These are phyloP conservation scores for Fusarium brachygibbosum DNA, from an alignment of 2,329 filamentous ascomycete species.

Conservation along the genomic window DNA sequence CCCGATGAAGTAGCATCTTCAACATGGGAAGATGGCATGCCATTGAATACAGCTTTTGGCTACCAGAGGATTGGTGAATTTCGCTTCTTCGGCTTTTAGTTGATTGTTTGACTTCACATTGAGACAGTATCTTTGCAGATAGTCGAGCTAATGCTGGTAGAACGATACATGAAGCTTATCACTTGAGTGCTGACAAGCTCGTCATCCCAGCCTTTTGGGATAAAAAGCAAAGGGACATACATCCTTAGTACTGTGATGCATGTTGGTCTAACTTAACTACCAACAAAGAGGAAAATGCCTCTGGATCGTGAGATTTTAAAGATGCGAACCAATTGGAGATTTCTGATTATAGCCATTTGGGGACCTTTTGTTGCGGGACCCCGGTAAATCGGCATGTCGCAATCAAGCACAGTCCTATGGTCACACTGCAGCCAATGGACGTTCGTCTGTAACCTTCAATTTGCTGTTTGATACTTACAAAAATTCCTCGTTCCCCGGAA, in stretches of 20 bases:
- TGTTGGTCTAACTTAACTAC: background rate
- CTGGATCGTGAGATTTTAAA: constrained; percentile 1
- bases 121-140: background rate
- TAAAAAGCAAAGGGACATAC: background rate
- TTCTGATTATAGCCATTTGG: constrained; percentile 5
- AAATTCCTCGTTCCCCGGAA: constrained; percentile 11
- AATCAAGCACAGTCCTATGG: constrained; percentile 22
- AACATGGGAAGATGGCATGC: too few species aligned
- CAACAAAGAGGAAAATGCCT: constrained; percentile 9
- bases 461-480: constrained; percentile 6
- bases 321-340: constrained; percentile 6
- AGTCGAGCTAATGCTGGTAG: background rate
- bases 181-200: constrained; percentile 23
- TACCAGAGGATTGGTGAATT: background rate
- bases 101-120: too few species aligned
- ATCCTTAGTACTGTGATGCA: background rate
- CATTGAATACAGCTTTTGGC: background rate
- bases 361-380: constrained; percentile 26
- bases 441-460: background rate
- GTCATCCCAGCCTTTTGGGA: constrained; percentile 5
- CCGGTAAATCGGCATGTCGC: constrained; percentile 25
- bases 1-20: background rate
- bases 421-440: constrained; percentile 3
- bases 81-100: background rate
- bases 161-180: constrained; percentile 2